Conservation (phyloP, 129 eudicot genomes). For the Ambrosia artemisiifolia region DNA sequence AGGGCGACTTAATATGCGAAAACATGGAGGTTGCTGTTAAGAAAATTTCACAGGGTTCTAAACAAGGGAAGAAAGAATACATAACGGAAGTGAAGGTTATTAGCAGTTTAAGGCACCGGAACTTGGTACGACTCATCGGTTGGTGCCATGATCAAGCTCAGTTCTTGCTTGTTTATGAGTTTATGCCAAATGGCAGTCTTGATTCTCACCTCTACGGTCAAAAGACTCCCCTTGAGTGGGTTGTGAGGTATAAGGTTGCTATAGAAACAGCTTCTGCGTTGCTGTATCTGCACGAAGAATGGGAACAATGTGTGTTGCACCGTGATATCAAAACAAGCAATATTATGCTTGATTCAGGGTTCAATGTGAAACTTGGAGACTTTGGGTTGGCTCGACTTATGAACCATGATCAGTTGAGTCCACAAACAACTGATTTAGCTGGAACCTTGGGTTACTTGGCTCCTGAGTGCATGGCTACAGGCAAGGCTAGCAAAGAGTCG, state of each 20-base stretch:
- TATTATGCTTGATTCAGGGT: conserved; percentile 60
- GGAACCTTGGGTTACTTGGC: conserved; percentile 65
- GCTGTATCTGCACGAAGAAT: conserved; percentile 63
- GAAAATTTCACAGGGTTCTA: conserved; percentile 53
- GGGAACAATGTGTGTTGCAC: conserved; percentile 67
- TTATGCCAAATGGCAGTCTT: conserved; percentile 63
- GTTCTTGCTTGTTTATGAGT: conserved; percentile 58
- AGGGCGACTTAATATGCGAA: conserved; percentile 32
- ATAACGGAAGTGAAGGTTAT: conserved; percentile 57
- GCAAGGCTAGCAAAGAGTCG: conserved; percentile 54
- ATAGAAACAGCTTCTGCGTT: conserved; percentile 52
- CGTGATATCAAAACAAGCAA: conserved; percentile 72
- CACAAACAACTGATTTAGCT: conserved; percentile 52
- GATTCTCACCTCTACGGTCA: conserved; percentile 46
- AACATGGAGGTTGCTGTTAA: conserved; percentile 49
- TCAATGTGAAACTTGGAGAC: conserved; percentile 65
- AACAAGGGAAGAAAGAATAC: conserved; percentile 59
- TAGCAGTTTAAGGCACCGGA: conserved; percentile 52
- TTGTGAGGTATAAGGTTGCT: conserved; percentile 43
- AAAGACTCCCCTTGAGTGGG: conserved; percentile 45
- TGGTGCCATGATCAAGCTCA: conserved; percentile 65
- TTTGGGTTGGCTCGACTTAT: conserved; percentile 61
- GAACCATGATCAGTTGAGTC: conserved; percentile 50
- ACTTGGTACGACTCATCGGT: conserved; percentile 59
- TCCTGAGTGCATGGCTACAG: conserved; percentile 48